Evolutionary conservation across 805 yeast species (phyloP), one percentile per base, ranked within the genome.

Genomic region (Wickerhamiella dianesei): DNA sequence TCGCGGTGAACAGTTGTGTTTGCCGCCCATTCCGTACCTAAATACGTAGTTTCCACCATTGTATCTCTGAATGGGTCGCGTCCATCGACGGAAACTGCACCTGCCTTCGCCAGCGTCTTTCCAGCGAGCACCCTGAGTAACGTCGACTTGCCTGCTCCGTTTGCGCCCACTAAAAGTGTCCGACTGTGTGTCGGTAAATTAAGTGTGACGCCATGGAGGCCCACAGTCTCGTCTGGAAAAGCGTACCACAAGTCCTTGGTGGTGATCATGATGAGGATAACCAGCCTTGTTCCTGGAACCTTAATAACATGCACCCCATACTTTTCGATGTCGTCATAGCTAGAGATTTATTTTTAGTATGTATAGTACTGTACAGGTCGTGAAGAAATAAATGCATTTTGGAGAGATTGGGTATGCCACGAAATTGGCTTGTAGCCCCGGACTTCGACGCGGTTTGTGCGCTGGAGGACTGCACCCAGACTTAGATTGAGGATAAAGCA

Each of bases 1-100:
- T 92, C 98, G 51, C 96, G 71, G 57, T 88, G 79, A 5, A 89
- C 92, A 44, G 88, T 79, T 17, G 85, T 83, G 64, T 87, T 92
- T 47, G 82, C 76, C 4, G 95, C 95, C 98, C 98, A 92, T 59
- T 92, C 98, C 0, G 97, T 92, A 3, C 98, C 98, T 40, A 92
- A 66, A 60, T 89, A 89, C 0, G 95, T 83, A 21, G 69, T 61
- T 13, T 66, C 68, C 6, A 56, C 55, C 41, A 68, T 59, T 47
- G 72, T 69, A 16, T 73, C 73, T n/a, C 84, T 68, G 65, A 92
- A 92, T 1, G 98, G 98, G 58, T 92, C 94, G 44, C 74, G 69
- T 0, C 95, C 95, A 32, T 85, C 83, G n/a, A 92, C 73, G 20
- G 62, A 56, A 25, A 92, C 75, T 13, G 68, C 63, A 0, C 96